Conservation (phyloP, 2,329 filamentous ascomycete genomes). For the Cryphonectria nitschkei region DNA sequence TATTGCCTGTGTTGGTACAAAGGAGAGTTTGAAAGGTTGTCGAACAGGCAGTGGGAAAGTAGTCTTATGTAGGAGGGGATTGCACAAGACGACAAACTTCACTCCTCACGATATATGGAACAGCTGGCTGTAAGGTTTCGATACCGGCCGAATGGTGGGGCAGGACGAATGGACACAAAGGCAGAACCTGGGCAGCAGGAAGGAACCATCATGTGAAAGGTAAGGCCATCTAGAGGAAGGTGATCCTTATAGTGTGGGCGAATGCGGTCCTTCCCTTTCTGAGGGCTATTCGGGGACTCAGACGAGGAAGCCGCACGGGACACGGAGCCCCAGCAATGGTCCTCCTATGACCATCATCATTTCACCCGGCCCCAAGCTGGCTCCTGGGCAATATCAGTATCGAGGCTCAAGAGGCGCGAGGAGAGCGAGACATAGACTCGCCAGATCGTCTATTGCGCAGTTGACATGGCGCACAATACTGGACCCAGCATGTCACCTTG, state of each 20-base stretch:
- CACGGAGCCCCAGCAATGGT: not conserved
- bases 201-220: not conserved
- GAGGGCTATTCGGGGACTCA: not conserved
- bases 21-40: not conserved
- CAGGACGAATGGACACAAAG: not conserved
- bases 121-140: not conserved
- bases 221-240: not conserved
- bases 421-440: not conserved
- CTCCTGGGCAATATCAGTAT: not conserved
- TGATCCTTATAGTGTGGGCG: not conserved
- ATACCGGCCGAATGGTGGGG: not conserved
- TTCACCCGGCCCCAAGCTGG: not conserved
- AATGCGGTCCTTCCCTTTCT: not conserved
- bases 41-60: not conserved
- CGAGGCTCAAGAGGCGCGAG: not conserved
- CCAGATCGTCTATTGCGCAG: not conserved
- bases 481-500: not conserved
- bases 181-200: not conserved
- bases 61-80: not conserved
- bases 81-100: not conserved
- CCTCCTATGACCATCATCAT: not conserved
- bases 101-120: not conserved
- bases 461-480: not conserved
- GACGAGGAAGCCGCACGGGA: not conserved
- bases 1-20: not conserved